Conservation (phyloP, 805 yeast species). For the Danielozyma ontarioensis region DNA sequence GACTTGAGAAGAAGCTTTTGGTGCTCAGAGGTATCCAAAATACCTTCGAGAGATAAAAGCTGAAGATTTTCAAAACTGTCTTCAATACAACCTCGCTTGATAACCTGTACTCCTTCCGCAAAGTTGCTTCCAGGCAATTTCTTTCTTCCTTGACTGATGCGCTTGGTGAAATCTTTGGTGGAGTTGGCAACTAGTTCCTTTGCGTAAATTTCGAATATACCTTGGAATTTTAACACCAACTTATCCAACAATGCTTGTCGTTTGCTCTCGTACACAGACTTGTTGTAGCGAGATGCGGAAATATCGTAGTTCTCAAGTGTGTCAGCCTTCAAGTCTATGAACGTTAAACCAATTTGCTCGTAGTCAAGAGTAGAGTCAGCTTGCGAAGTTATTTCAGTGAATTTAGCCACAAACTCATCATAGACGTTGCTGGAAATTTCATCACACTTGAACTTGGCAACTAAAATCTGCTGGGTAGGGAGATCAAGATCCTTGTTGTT, state of each 20-base stretch:
- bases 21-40: constrained; percentile 18
- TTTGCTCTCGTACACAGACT: constrained; percentile 62
- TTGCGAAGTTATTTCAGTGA: constrained; percentile 8
- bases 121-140: constrained; percentile 9
- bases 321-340: constrained; percentile 39
- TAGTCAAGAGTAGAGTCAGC: constrained; percentile 31
- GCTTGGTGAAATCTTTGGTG: constrained; percentile 6
- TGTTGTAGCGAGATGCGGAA: constrained; percentile 71
- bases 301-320: constrained; percentile 56
- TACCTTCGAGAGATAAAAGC: constrained; percentile 24
- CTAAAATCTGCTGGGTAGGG: constrained; percentile 94
- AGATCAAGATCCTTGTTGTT: constrained; percentile 88
- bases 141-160: constrained; percentile 2
- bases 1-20: constrained; percentile 20
- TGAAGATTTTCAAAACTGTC: constrained; percentile 10
- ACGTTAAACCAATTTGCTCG: constrained; percentile 38
- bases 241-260: constrained; percentile 41
- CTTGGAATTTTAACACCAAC: constrained; percentile 25
- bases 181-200: constrained; percentile 14
- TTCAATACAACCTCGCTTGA: constrained; percentile 2
- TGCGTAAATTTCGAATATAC: constrained; percentile 32
- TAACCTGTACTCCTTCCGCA: constrained; percentile 7
- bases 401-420: constrained; percentile 22
- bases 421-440: constrained; percentile 56
- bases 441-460: constrained; percentile 91